Percentiles rank a stretch among this genome's conserved stretches.
Conservation (phyloP, 148 eudicot genomes). For the Hydrangea macrophylla region DNA sequence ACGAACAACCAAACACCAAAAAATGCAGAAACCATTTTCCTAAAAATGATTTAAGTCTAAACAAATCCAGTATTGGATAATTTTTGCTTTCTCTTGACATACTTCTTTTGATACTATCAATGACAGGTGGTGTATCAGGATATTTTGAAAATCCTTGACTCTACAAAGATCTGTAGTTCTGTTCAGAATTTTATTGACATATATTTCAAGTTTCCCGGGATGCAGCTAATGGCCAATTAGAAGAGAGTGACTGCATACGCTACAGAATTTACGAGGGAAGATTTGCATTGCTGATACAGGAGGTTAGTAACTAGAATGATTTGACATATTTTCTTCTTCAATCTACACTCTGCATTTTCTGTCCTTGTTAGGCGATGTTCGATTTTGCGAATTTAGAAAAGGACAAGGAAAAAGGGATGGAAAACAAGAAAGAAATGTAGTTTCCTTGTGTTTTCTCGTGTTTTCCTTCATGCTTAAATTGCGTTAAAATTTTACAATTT, state of each 20-base stretch:
- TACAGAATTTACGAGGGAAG: conserved; percentile 96
- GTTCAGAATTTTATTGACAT: conserved; percentile 90
- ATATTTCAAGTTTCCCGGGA: conserved; percentile 81
- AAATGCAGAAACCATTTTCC: no score
- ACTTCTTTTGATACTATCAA: background rate
- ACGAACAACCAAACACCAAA: no score
- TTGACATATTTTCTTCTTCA: no score
- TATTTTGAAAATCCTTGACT: conserved; percentile 75
- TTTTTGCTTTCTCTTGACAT: conserved; percentile 8
- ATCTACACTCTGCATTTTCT: no score
- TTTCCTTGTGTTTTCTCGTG: background rate
- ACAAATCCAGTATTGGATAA: no score
- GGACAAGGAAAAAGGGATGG: no score
- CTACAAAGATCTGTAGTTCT: conserved; percentile 82
- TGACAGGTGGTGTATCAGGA: conserved; percentile 82
- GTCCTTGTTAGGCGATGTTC: no score
- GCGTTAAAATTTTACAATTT: no score
- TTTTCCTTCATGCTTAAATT: background rate
- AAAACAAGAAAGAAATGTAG: no score
- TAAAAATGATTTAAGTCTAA: no score
- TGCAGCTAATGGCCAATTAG: conserved; percentile 73
- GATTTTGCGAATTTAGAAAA: no score
- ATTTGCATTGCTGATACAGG: conserved; percentile 93
- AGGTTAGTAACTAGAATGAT: conserved; percentile 44
- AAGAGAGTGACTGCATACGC: conserved; percentile 93